Percentiles rank a stretch among this genome's conserved stretches.
phyloP scores from a whole-genome alignment of 108 stramenopile species.

The Nitzschia putrida region DNA sequence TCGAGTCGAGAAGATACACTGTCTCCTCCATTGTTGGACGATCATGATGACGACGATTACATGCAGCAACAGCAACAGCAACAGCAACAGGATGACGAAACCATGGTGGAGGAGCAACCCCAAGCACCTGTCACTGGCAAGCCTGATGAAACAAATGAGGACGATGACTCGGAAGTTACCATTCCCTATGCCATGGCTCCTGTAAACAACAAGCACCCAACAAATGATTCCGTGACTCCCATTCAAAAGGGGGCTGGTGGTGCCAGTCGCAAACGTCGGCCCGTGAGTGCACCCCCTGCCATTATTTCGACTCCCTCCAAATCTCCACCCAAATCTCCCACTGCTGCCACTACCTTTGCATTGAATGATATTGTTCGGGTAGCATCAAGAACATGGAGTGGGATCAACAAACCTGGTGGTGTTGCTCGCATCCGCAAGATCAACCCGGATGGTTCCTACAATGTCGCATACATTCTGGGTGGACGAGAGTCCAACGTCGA shows the following conservation, averaged over 20 bases:
- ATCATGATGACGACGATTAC: not conserved
- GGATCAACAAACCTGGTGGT: constrained; percentile 87
- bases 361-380: constrained; percentile 75
- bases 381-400: constrained; percentile 80
- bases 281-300: constrained; percentile 6
- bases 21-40: too few relatives aligned
- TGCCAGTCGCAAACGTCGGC: not conserved
- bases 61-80: constrained; percentile 1
- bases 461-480: constrained; percentile 77
- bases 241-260: not conserved
- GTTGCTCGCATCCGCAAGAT: constrained; percentile 67
- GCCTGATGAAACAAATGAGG: not conserved
- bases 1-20: not conserved
- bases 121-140: too few relatives aligned
- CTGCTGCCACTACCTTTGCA: constrained; percentile 20
- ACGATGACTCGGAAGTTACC: not conserved
- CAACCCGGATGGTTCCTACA: constrained; percentile 51
- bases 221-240: too few relatives aligned
- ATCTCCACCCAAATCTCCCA: not conserved
- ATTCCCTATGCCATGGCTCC: too few relatives aligned
- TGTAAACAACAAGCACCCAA: too few relatives aligned
- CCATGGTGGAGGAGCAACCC: not conserved
- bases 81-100: not conserved
- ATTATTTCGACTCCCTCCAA: not conserved
- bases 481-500: constrained; percentile 76